Conservation (phyloP, 1,284 basidiomycete genomes). For the Rhodotorula sp. region DNA sequence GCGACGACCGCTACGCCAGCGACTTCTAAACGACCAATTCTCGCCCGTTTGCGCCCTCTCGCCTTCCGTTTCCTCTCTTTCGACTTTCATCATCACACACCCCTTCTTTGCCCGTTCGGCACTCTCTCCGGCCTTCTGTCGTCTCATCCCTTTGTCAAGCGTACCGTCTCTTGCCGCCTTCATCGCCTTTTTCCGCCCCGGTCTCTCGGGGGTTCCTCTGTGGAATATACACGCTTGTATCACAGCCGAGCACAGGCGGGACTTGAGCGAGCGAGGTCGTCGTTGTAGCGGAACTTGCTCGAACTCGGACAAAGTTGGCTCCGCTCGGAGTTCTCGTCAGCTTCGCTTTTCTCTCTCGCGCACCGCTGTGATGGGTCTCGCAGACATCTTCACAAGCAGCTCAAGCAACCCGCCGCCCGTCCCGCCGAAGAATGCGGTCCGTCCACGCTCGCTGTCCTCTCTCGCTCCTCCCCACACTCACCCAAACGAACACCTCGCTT, state of each 20-base stretch:
- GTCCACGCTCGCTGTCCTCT: background rate
- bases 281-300: no score
- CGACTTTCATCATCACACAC: background rate
- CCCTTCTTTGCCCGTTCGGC: background rate
- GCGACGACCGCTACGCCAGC: background rate
- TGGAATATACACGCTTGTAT: no score
- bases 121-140: background rate
- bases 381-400: background rate
- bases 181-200: no score
- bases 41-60: background rate
- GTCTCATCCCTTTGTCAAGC: background rate
- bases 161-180: no score
- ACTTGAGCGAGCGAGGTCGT: no score
- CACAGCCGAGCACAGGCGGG: no score
- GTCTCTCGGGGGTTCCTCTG: no score
- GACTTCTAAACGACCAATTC: background rate
- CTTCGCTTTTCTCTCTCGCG: background rate
- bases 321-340: background rate
- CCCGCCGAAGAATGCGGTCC: slow-evolving; percentile 2
- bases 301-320: background rate
- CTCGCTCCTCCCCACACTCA: background rate
- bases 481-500: background rate
- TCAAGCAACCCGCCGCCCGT: background rate
- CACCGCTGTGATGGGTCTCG: background rate
- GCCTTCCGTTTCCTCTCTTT: background rate